Evolutionary conservation across 192 early-diverging fungal species (phyloP), one percentile per base, ranked within the genome.

Genomic region (Physocladia obscura): DNA sequence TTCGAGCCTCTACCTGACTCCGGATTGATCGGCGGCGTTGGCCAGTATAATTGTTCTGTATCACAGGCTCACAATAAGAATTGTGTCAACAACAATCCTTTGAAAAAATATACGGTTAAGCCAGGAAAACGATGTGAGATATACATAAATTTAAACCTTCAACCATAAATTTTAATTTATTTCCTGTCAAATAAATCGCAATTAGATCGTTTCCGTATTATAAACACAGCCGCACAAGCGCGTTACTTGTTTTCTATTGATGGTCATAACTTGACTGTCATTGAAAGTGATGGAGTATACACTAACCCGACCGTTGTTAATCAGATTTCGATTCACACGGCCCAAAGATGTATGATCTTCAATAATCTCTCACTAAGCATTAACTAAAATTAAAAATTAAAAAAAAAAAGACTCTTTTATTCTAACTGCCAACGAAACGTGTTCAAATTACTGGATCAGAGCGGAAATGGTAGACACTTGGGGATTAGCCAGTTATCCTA

Each of bases 1-100:
- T 72, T 73, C 38, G 88, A 89, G 56, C 87, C 89, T 19, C 85
- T 86, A 15, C 85, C 89, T 38, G 84, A 89, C 59, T 82, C 84
- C 31, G 89, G 80, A 24, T 74, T 92, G 34, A 86, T 93, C 26
- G 84, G 83, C 34, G 51, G 22, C 21, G 26, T 22, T 3, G 62
- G 62, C 4, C 48, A 17, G 31, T 65, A 51, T 24, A 24, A 65
- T 29, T 65, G 62, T 31, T 35, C 13, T 61, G 32, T 13, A 8
- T 21, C 40, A 17, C 6, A 19, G 24, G n/a, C n/a, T n/a, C n/a
- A n/a, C n/a, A n/a, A 58, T 19, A 31, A 4, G 6, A 27, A 30
- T 21, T 13, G n/a, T 29, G 6, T 22, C n/a, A n/a, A 15, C 59
- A 17, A 32, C 22, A 24, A 26, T 40, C 37, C 59, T 13, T 24